Base-by-base conservation (phyloP, 2,329 filamentous ascomycete genomes). In the Corniculantispora saksenae region DNA sequence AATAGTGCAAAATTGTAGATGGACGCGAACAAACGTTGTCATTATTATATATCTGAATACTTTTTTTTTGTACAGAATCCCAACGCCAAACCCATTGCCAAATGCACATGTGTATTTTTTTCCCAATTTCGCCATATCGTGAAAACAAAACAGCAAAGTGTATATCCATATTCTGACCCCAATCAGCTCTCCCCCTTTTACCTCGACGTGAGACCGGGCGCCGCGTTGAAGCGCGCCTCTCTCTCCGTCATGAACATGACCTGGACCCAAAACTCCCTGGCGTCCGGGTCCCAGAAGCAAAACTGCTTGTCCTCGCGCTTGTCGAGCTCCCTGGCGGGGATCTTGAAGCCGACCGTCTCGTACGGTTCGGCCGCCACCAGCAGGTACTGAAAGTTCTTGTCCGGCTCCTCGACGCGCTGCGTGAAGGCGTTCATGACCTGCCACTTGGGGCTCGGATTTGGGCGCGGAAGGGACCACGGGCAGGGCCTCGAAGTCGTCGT, bases 381-480 rank as follows among this genome's bases (percentile, higher is more conserved):
- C 70, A 99, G 83, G 76, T 98, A 99, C 84, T 99, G 95, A 75
- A 90, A 98, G 71, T 89, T 90, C 80, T 95, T 93, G 78, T 99
- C 94, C 13, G 93, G 92, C 67, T 97, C 93, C 79, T 99, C 95
- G 61, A 97, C 84, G 78, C 91, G 93, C 85, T 99, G 95, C 79
- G 97, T 93, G 76, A 93, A 99, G 17, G 95, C 94, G 76, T 93
- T 97, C 93, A 98, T 98, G 78, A 99, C 97, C 69, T 96, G 89
- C 75, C 97, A 93, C 70, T 29, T 27, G 57, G 12, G 63, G 57
- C n/a, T 38, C 40, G 56, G 65, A 48, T 32, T 7, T 38, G 27
- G 61, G 56, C 19, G 43, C 29, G 9, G 51, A 21, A 17, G 54
- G 35, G n/a, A 53, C n/a, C 2, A 43, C 15, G 23, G 65, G 56